Percentiles rank a stretch among this genome's conserved stretches.
These are phyloP conservation scores for Eucalyptus cloeziana DNA, from an alignment of 345 rosid genomes.

Conservation along the genomic window DNA sequence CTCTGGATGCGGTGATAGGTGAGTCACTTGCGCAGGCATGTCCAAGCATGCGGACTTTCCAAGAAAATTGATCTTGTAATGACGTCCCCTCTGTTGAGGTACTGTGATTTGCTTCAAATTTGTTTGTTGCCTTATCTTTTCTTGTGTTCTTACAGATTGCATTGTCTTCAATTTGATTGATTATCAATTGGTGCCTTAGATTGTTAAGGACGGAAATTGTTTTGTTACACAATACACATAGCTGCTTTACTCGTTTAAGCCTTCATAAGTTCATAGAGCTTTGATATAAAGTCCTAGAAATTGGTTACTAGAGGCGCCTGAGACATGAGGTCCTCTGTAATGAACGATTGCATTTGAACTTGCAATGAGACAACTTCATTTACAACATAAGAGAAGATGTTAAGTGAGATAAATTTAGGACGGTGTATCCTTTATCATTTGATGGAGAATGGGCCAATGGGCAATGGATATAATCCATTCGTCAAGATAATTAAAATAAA, in stretches of 20 bases:
- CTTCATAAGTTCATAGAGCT: neutral
- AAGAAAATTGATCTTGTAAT: slow-evolving; percentile 37
- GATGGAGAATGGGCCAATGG: neutral
- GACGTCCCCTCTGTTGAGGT: slow-evolving; percentile 55
- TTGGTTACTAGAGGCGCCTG: neutral
- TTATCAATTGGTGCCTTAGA: neutral
- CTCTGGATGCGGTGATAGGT: slow-evolving; percentile 11
- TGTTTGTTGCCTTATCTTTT: neutral
- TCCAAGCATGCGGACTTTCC: slow-evolving; percentile 17
- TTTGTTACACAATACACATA: neutral
- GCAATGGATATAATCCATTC: neutral
- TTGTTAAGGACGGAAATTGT: neutral
- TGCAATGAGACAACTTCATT: neutral
- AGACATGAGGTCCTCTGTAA: neutral
- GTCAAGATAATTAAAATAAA: neutral
- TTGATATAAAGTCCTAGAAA: neutral
- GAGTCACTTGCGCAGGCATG: slow-evolving; percentile 13
- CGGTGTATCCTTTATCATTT: neutral
- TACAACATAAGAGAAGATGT: neutral
- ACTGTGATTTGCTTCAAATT: neutral
- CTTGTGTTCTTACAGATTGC: neutral
- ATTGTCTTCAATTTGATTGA: neutral
- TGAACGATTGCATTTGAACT: neutral
- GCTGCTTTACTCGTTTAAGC: neutral
- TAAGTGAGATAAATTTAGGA: neutral